Evolutionary conservation across 2,329 filamentous ascomycete genomes (phyloP), one percentile per base, ranked within the genome.

Genomic region (Mariannaea elegans): DNA sequence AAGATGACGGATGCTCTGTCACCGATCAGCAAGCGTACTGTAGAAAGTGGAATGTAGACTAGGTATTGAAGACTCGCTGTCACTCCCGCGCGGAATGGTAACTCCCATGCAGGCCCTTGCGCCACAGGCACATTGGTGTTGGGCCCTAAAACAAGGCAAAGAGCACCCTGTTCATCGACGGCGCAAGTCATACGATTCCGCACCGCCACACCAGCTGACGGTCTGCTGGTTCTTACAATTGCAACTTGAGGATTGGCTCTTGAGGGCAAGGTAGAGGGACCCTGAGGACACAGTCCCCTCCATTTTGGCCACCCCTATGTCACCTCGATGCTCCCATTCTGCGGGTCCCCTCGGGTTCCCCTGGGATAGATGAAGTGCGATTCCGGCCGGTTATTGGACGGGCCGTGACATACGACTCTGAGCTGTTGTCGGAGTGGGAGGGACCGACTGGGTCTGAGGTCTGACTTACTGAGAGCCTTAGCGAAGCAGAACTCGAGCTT

Each of bases 141-240:
- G 14, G 32, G 14, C 32, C 27, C 27, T 31, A 12, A 36, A 13
- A 14, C 16, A 41, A 14, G 31, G 34, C 27, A 23, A 34, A 36
- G 10, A 24, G 16, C 29, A 47, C n/a, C 34, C 27, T 36, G 36
- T 21, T 14, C 19, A 34, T 18, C 12, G 19, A 23, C 27, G 32
- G 14, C 36, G 32, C 32, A 38, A 54, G 64, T 69, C 69, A 66
- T 71, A 69, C 68, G 68, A 71, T 69, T 67, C 23, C 64, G 64
- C 65, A 70, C 68, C 66, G 64, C 69, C 67, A 71, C 68, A 71
- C 70, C 66, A 59, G 61, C 65, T 56, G 64, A 71, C 63, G 24
- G 63, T 70, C 66, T 51, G 58, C 55, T 23, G 67, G 60, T 71
- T 71, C 61, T 71, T 53, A 69, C 68, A 66, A 71, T 60, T 34